phyloP scores from a whole-genome alignment of 306 rosid genomes.

The Cucurbita ficifolia region DNA sequence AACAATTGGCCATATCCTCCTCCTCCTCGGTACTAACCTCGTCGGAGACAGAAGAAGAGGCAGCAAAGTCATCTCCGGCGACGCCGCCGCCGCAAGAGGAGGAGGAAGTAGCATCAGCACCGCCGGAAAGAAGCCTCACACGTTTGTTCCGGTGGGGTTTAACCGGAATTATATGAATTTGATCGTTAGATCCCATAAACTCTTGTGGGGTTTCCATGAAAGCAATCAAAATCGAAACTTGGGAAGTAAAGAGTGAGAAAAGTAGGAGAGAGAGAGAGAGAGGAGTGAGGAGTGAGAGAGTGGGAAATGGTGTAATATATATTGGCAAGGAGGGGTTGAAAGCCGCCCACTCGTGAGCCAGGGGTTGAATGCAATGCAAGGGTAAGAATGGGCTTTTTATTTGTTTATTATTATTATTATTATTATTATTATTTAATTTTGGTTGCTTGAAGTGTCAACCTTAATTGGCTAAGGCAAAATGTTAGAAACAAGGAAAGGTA shows the following conservation, averaged over 20 bases:
- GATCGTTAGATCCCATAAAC: constrained; percentile 11
- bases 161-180: not conserved
- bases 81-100: constrained; percentile 32
- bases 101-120: constrained; percentile 20
- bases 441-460: not conserved
- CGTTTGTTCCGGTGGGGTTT: constrained; percentile 64
- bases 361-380: not conserved
- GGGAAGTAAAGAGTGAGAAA: not conserved
- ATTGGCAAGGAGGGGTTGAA: not conserved
- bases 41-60: constrained; percentile 17
- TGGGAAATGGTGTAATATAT: constrained; percentile 7
- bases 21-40: constrained; percentile 42
- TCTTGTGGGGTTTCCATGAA: constrained; percentile 35
- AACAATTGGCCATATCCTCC: constrained; percentile 90
- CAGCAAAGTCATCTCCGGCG: constrained; percentile 16
- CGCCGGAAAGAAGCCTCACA: constrained; percentile 2
- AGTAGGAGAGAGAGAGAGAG: constrained; percentile 1
- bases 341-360: constrained; percentile 4
- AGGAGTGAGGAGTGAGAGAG: constrained; percentile 7
- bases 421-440: constrained; percentile 34
- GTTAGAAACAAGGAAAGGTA: constrained; percentile 1
- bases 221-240: not conserved
- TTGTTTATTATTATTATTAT: constrained; percentile 47
- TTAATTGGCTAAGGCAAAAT: not conserved
- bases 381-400: constrained; percentile 21